Evolutionary conservation across 192 early-diverging fungal species (phyloP), one percentile per base, ranked within the genome.

Genomic region (Mortierella hygrophila): DNA sequence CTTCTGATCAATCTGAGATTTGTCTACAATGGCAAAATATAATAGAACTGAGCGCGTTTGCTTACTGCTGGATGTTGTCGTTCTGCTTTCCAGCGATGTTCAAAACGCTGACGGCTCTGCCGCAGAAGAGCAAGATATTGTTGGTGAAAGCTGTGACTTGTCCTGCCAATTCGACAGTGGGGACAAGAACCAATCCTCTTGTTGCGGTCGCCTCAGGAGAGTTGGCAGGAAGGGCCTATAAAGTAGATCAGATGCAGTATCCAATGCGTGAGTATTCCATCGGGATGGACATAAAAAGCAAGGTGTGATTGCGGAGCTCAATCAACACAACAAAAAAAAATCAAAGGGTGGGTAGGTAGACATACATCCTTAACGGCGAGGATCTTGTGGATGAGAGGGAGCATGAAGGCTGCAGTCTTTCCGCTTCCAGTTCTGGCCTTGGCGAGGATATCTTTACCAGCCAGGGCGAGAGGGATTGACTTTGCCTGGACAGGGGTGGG

Each of bases 381-480:
- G 29, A 99, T 97, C 87, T 97, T 97, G 90, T 99, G 97, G 37
- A 99, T 86, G 23, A 99, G 88, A 1, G 98, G 98, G 35, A 99
- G 83, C 71, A 94, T 93, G 89, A 98, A 99, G 6, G 98, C 98
- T 23, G 97, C 96, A 9, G 98, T 99, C 89, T 99, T 99, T 79
- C 98, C 98, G 37, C 95, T 96, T 40, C 98, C 98, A 0, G 98
- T 99, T 68, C 96, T 92, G 32, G 98, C 98, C 57, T 94, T 90
- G 16, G 97, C 98, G 60, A 99, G 89, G 70, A 99, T 94, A 81
- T 99, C 98, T 80, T 97, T 98, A 57, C 98, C 98, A 44, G 94
- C 85, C 9, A 99, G 90, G 29, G 97, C 97, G 10, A 99, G 91
- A 15, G 98, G 97, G 76, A 99, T 98, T 3, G 95, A 94, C 42